Evolutionary conservation across 495 filamentous ascomycete genomes (phyloP).

Genomic region (Aspergillus nanangensis): DNA sequence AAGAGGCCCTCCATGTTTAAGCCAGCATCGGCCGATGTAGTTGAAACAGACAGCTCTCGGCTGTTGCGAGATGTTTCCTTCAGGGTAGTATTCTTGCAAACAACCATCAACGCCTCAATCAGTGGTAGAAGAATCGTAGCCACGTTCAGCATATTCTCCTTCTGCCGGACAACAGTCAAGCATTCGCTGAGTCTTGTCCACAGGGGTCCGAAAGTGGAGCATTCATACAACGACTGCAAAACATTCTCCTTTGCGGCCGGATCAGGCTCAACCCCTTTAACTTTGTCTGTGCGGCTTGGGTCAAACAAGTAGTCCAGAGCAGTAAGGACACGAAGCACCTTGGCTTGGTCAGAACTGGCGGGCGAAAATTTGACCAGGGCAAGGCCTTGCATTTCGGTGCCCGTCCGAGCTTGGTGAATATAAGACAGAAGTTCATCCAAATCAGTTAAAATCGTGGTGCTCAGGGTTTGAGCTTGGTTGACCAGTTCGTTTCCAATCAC

Average conservation of each 20-base stretch:
- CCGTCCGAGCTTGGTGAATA: constrained; percentile 79
- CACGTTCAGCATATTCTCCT: constrained; percentile 93
- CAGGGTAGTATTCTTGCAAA: constrained; percentile 91
- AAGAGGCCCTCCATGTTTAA: constrained; percentile 84
- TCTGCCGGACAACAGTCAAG: constrained; percentile 78
- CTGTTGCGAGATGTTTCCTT: constrained; percentile 61
- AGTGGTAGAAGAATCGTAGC: constrained; percentile 91
- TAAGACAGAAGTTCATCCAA: constrained; percentile 83
- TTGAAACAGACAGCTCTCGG: constrained; percentile 70
- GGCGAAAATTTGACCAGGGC: constrained; percentile 95
- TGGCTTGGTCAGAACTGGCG: constrained; percentile 90
- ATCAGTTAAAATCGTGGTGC: constrained; percentile 76
- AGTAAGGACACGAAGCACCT: constrained; percentile 86
- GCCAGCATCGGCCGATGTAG: constrained; percentile 63
- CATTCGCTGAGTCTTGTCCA: constrained; percentile 96
- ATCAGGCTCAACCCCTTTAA: constrained; percentile 51
- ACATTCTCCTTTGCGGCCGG: constrained; percentile 65
- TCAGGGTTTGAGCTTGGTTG: constrained; percentile 75
- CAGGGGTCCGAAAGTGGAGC: constrained; percentile 78
- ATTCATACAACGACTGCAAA: constrained; percentile 81
- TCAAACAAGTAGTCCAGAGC: constrained; percentile 96
- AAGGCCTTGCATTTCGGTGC: constrained; percentile 91
- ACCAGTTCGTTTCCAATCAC: constrained; percentile 90
- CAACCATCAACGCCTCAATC: constrained; percentile 96
- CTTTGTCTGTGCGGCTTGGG: constrained; percentile 55